Conservation (phyloP, 768 basidiomycete species). For the Termitomyces sp. region DNA sequence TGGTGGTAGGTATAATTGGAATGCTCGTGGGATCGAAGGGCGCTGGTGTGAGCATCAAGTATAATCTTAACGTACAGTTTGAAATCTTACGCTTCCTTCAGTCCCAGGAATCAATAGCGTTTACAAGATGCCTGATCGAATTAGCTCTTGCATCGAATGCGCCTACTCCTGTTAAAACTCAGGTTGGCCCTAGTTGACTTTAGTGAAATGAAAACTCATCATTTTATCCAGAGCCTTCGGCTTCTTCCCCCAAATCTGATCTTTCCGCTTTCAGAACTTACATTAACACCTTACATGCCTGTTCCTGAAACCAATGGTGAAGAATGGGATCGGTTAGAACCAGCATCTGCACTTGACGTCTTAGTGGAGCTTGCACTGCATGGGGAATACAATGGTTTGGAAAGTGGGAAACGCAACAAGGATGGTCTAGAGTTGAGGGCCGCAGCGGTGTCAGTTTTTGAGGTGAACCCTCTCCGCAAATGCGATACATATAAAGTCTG, state of each 20-base stretch:
- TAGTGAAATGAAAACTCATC: neutral
- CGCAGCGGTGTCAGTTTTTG: slow-evolving; percentile 77
- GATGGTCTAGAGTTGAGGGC: slow-evolving; percentile 72
- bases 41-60: slow-evolving; percentile 40
- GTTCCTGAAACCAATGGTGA: slow-evolving; percentile 83
- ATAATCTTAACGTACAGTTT: neutral
- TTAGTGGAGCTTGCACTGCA: slow-evolving; percentile 80
- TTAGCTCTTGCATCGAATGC: slow-evolving; percentile 91
- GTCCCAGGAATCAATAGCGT: slow-evolving; percentile 53
- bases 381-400: slow-evolving; percentile 80
- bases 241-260: slow-evolving; percentile 42
- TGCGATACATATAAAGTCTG: neutral
- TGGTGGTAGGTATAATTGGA: slow-evolving; percentile 81
- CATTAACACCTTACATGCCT: slow-evolving; percentile 69
- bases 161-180: slow-evolving; percentile 81
- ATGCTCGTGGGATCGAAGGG: slow-evolving; percentile 79
- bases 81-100: slow-evolving; percentile 17
- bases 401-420: slow-evolving; percentile 50
- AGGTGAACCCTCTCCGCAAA: slow-evolving; percentile 39
- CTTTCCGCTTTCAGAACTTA: slow-evolving; percentile 62
- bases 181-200: slow-evolving; percentile 38
- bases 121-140: slow-evolving; percentile 79
- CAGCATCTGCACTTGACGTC: slow-evolving; percentile 75
- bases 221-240: slow-evolving; percentile 32
- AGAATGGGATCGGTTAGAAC: slow-evolving; percentile 87